Evolutionary conservation across 352 stramenopile species (phyloP).

Genomic region (Phytophthora kernoviae): DNA sequence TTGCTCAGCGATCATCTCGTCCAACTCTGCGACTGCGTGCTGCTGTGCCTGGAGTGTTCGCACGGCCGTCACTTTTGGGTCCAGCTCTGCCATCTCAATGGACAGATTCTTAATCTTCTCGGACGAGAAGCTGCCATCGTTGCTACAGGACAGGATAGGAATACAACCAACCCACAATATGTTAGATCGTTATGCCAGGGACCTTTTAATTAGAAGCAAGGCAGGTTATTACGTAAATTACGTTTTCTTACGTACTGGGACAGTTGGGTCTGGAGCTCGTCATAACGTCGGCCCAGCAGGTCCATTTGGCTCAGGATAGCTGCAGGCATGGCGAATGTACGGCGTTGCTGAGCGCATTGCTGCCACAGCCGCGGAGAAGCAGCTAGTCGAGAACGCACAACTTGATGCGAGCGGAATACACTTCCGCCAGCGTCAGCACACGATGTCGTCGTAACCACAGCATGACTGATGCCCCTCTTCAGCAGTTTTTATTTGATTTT

Average conservation of each 20-base stretch:
- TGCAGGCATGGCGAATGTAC: conserved; percentile 67
- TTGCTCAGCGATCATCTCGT: conserved; percentile 83
- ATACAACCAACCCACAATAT: too few relatives aligned
- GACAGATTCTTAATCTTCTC: conserved; percentile 81
- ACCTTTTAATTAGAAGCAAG: too few relatives aligned
- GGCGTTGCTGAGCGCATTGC: conserved; percentile 29
- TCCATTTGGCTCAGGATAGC: conserved; percentile 80
- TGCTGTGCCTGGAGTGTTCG: conserved; percentile 89
- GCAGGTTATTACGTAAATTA: too few relatives aligned
- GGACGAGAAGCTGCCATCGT: conserved; percentile 74
- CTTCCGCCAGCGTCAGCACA: conserved; percentile 19
- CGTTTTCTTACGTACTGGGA: conserved; percentile 45
- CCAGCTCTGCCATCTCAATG: conserved; percentile 84
- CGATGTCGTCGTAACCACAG: conserved; percentile 31
- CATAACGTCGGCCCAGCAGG: conserved; percentile 61
- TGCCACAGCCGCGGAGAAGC: conserved; percentile 1
- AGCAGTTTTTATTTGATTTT: too few relatives aligned
- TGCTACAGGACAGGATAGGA: conserved; percentile 35
- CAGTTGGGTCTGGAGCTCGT: conserved; percentile 66
- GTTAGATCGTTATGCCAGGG: too few relatives aligned
- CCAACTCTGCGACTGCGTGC: conserved; percentile 88
- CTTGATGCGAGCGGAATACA: conserved; percentile 1
- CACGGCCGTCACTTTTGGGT: conserved; percentile 73
- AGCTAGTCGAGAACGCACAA: not conserved
- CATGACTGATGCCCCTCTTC: conserved; percentile 1